A percentile compares a stretch with the other conserved stretches of the same genome.
phyloP scores from a whole-genome alignment of 2,329 filamentous ascomycete genomes.

The Colletotrichum shisoi region DNA sequence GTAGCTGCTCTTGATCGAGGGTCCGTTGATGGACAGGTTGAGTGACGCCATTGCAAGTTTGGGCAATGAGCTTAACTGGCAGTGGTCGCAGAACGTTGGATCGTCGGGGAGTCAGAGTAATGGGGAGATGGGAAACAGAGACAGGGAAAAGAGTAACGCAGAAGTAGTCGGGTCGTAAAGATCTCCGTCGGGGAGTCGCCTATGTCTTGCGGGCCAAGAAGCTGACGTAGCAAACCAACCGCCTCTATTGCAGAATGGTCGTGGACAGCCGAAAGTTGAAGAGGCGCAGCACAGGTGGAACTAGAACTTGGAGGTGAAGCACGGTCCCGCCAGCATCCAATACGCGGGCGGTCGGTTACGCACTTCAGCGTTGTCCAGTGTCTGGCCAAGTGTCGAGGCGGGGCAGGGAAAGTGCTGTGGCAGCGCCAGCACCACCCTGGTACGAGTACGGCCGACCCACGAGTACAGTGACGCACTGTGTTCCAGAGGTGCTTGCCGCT shows the following conservation, averaged over 20 bases:
- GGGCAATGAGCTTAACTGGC: constrained; percentile 41
- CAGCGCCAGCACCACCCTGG: constrained; percentile 9
- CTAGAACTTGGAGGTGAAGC: constrained; percentile 39
- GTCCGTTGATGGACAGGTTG: constrained; percentile 80
- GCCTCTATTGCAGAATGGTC: constrained; percentile 33
- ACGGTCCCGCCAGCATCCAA: constrained; percentile 36
- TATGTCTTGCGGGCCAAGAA: constrained; percentile 37
- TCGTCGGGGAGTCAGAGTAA: constrained; percentile 15
- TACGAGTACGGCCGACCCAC: constrained; percentile 17
- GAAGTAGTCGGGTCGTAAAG: constrained; percentile 28
- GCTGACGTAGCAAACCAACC: constrained; percentile 40
- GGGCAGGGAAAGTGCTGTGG: constrained; percentile 33
- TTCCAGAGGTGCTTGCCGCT: constrained; percentile 27
- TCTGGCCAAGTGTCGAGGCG: constrained; percentile 35
- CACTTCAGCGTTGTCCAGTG: constrained; percentile 28
- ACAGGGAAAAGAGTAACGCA: constrained; percentile 1
- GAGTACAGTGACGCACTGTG: constrained; percentile 19
- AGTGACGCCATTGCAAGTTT: constrained; percentile 73
- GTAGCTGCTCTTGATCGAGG: constrained; percentile 85
- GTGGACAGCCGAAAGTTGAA: constrained; percentile 32
- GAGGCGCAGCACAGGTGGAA: constrained; percentile 39
- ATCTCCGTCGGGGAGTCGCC: constrained; percentile 34
- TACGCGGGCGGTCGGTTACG: constrained; percentile 35
- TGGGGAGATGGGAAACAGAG: constrained; percentile 14
- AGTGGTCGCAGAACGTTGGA: constrained; percentile 26